Evolutionary conservation across 257 asterid species (phyloP), one percentile per base, ranked within the genome.

Genomic region (Mitragyna speciosa): DNA sequence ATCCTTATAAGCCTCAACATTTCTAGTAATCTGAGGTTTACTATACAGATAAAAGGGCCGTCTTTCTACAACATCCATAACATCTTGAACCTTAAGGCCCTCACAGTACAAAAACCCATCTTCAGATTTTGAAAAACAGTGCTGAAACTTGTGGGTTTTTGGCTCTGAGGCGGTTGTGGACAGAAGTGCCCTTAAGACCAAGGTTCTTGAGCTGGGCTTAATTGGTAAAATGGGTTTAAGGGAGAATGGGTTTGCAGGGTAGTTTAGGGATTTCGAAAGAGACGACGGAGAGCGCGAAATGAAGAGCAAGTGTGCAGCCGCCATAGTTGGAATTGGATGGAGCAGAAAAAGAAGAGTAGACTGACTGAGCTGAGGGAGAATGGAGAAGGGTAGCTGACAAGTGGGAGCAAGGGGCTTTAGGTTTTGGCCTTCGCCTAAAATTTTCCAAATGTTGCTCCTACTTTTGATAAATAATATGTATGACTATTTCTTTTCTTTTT

Each of bases 31-130:
- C 81, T 93, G 98, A 4, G 93, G 91, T 82, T 92, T 95, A 86
- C 98, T 92, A 75, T 95, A 95, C 39, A 92, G 78, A 87, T 95
- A 95, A 85, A 95, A 95, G 7, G 99, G 98, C 80, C 98, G 83
- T 82, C 70, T 92, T 79, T 93, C 99, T 45, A 83, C 95, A 9
- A 71, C 54, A 17, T 91, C 92, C 94, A 95, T 93, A 59, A 92
- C 83, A 61, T 92, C 91, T 68, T 93, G 86, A 43, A 95, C 99
- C 82, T 89, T 91, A 64, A 86, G 73, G 26, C 88, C 94, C 88
- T 93, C 99, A 72, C 96, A 91, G 20, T 84, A 88, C 86, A 93
- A 77, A 85, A 80, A 91, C 5, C 98, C 98, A 83, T 93, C 98
- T 5, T 85, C 93, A 43, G 91, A 88, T 86, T 92, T 95, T 63